A percentile compares a stretch with the other conserved stretches of the same genome.
Conservation (phyloP, 1,284 basidiomycete species). For the Rhodotorula sp. region DNA sequence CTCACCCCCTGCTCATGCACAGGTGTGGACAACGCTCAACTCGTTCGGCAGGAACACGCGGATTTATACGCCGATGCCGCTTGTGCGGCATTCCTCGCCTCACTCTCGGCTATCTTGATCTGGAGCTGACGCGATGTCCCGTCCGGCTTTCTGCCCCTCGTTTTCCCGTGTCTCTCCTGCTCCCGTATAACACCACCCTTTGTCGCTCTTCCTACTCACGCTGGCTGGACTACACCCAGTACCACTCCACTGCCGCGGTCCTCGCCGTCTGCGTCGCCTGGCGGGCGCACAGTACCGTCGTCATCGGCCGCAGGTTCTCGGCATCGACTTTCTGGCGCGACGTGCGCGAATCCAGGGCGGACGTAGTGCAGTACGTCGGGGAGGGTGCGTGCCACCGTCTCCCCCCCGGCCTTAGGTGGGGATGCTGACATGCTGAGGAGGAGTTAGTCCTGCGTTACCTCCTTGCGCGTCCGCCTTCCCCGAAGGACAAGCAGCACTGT, state of each 20-base stretch:
- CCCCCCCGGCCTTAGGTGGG: neutral
- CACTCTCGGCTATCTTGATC: too few species aligned
- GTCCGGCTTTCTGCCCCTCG: too few species aligned
- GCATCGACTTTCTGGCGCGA: conserved; percentile 50
- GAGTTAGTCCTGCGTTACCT: conserved; percentile 42
- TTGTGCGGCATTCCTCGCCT: conserved; percentile 12
- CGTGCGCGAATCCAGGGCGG: conserved; percentile 44
- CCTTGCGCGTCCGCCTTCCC: conserved; percentile 48
- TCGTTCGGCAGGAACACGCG: conserved; percentile 25
- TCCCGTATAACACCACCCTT: too few species aligned
- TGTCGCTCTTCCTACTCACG: too few species aligned
- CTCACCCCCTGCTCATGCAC: neutral
- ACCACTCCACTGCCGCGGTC: conserved; percentile 45
- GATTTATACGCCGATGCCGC: conserved; percentile 52
- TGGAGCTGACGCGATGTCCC: too few species aligned
- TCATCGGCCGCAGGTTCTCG: conserved; percentile 52
- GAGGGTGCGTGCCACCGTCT: conserved; percentile 42
- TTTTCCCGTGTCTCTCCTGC: too few species aligned
- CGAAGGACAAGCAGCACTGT: conserved; percentile 50
- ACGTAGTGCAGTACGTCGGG: conserved; percentile 52
- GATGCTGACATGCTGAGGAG: too few species aligned
- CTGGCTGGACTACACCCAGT: neutral
- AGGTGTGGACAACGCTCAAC: conserved; percentile 34
- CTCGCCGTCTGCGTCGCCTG: conserved; percentile 49
- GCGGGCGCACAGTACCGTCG: conserved; percentile 47